These are phyloP conservation scores for Mucor indicus DNA, from an alignment of 371 early-diverging fungal species.

Conservation along the genomic window DNA sequence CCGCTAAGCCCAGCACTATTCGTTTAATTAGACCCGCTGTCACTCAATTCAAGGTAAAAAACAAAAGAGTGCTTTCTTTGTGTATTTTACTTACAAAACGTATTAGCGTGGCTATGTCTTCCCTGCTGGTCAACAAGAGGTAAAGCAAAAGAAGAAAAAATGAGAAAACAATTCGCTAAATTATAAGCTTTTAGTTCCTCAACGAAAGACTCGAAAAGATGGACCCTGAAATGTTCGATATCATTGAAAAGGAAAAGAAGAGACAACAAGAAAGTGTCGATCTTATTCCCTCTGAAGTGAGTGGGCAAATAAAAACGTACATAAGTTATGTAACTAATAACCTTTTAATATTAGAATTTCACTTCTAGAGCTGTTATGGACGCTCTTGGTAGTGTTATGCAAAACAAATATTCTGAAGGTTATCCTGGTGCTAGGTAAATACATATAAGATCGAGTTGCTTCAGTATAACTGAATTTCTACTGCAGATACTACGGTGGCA, in stretches of 20 bases:
- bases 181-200: conserved; percentile 25
- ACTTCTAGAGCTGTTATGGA: conserved; percentile 97
- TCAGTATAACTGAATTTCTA: background rate
- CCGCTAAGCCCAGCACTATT: conserved; percentile 17
- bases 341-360: conserved; percentile 81
- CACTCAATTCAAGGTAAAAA: conserved; percentile 22
- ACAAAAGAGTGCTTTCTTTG: background rate
- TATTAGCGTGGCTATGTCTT: conserved; percentile 57
- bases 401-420: conserved; percentile 99
- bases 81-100: background rate
- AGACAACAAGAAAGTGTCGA: conserved; percentile 94
- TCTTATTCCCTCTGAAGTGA: conserved; percentile 96
- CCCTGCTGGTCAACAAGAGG: conserved; percentile 64
- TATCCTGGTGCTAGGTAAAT: conserved; percentile 91
- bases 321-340: background rate
- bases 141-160: conserved; percentile 10
- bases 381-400: conserved; percentile 96
- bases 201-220: conserved; percentile 65
- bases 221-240: conserved; percentile 94
- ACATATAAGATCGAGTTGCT: background rate
- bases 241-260: conserved; percentile 95
- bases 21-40: conserved; percentile 26
- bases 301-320: background rate
- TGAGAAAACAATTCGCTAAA: background rate
- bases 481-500: conserved; percentile 97